These are phyloP conservation scores for Coemansia sp. DNA, from an alignment of 192 early-diverging fungal species.

Conservation along the genomic window DNA sequence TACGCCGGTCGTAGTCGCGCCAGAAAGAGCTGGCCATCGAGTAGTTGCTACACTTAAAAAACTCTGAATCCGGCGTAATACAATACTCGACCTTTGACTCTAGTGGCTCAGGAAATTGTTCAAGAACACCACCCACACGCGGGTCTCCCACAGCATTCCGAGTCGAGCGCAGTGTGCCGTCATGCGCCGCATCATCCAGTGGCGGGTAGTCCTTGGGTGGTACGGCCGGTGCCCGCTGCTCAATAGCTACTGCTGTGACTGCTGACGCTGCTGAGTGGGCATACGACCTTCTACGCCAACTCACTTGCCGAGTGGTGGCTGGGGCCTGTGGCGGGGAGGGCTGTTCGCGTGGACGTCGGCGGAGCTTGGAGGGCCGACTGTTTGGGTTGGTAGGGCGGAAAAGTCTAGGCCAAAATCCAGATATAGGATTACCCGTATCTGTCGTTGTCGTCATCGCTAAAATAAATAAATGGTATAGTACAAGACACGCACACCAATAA, in stretches of 20 bases:
- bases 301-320: not conserved
- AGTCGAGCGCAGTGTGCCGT: not conserved
- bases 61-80: not conserved
- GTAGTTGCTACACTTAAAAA: not conserved
- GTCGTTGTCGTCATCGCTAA: not conserved
- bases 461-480: not conserved
- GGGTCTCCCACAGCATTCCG: not conserved
- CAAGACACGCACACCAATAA: not conserved
- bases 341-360: not conserved
- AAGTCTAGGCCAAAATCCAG: constrained; percentile 29
- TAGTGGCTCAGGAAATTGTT: constrained; percentile 15
- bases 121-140: not conserved
- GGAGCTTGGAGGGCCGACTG: not conserved
- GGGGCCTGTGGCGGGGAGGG: no score
- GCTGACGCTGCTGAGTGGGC: constrained; percentile 39
- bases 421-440: not conserved
- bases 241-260: constrained; percentile 19
- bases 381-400: not conserved
- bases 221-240: not conserved
- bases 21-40: constrained; percentile 16
- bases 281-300: constrained; percentile 18
- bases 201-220: not conserved
- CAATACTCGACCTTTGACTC: not conserved
- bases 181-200: not conserved
- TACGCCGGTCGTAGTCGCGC: constrained; percentile 22